Evolutionary conservation across 805 yeast species (phyloP), one percentile per base, ranked within the genome.

Genomic region (Ogataea wickerhamii): DNA sequence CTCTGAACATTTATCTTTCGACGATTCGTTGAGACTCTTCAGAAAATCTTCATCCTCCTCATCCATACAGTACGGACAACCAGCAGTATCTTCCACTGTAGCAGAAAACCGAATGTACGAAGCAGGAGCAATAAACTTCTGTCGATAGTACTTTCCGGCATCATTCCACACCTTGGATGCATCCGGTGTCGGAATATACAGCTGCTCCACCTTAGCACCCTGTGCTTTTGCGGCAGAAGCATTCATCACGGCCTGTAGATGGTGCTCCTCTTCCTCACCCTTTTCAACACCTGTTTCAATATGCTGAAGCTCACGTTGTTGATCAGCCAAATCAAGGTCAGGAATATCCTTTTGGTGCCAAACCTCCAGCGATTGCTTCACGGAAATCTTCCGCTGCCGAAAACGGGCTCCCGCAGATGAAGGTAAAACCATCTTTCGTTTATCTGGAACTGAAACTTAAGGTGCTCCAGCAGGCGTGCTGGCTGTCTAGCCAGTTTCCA

Each of bases 221-320:
- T 77, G 66, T 14, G 85, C 73, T 2, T 81, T 80, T 21, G 78
- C 77, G 36, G 79, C 82, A 2, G 87, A 78, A 11, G 91, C 91
- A 61, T 80, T 80, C 48, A 93, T 82, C 34, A 89, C 96, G 46
- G 83, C 87, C 60, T 91, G 95, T 45, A 93, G 71, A 74, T 93
- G 98, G 28, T 86, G 93, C 61, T 93, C 98, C 52, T 87, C 95
- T 63, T 93, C 98, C 63, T 93, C 98, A 50, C 85, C 87, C 60
- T 93, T 93, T 56, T 93, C 98, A 28, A 93, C 98, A 64, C 98
- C 98, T 5, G 98, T 91, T 54, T 93, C 98, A 30, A 93, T 76
- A 44, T 87, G 87, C 53, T 87, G 87, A 21, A 86, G 64, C 47
- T 91, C 96, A 29, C 98, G 77, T 59, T 84, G 95, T 51, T 80